Conservation (phyloP, 1,284 basidiomycete species). For the Heterobasidion parviporum region DNA sequence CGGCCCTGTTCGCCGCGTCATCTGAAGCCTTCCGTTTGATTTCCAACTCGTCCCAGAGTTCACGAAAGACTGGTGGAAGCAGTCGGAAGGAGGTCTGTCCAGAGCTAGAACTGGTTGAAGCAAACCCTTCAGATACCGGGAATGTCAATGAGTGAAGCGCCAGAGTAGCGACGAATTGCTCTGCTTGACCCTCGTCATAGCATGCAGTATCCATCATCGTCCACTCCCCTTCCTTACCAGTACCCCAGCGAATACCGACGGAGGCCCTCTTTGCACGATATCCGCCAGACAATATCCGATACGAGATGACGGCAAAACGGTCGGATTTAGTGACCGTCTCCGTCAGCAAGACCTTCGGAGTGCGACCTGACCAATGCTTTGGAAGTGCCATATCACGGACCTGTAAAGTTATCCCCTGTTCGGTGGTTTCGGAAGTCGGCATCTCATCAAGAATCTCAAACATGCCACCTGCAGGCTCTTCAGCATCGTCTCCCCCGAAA, state of each 20-base stretch:
- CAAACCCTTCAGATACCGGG: conserved; percentile 54
- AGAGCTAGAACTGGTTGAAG: conserved; percentile 32
- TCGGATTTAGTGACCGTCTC: conserved; percentile 65
- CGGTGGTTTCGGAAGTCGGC: conserved; percentile 41
- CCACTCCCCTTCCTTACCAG: conserved; percentile 60
- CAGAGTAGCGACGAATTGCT: conserved; percentile 85
- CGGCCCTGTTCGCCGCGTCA: conserved; percentile 56
- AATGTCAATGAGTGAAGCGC: conserved; percentile 76
- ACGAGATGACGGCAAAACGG: conserved; percentile 68
- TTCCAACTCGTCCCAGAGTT: conserved; percentile 93
- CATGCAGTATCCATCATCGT: conserved; percentile 85
- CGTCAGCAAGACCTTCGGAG: conserved; percentile 61
- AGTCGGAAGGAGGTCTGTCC: conserved; percentile 57
- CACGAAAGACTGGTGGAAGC: conserved; percentile 78
- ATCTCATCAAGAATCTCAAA: conserved; percentile 76
- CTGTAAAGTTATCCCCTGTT: conserved; percentile 47
- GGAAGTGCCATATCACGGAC: conserved; percentile 75
- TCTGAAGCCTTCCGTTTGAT: conserved; percentile 50
- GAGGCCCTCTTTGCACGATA: conserved; percentile 68
- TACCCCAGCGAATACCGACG: conserved; percentile 68
- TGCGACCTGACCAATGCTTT: conserved; percentile 73
- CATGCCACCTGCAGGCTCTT: conserved; percentile 56
- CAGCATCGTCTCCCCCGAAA: conserved; percentile 39
- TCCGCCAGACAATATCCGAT: conserved; percentile 51
- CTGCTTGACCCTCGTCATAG: conserved; percentile 70